Evolutionary conservation across 1,284 basidiomycete genomes (phyloP).

Genomic region (Naganishia cerealis): DNA sequence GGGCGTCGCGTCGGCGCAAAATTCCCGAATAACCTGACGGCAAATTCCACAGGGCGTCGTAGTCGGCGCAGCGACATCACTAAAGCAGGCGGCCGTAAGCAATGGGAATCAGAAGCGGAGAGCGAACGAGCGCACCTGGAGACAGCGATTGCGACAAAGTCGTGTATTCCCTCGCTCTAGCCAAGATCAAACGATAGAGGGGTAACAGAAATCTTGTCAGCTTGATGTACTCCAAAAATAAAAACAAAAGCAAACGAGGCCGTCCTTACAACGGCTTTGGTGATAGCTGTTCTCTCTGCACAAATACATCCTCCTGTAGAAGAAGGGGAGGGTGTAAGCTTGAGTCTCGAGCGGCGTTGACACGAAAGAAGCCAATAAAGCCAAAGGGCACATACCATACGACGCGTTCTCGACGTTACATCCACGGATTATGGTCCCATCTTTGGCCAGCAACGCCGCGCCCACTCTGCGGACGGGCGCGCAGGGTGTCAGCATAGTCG

Average conservation of each 20-base stretch:
- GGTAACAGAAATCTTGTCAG: constrained; percentile 19
- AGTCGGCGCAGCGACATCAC: constrained; percentile 63
- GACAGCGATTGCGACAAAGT: constrained; percentile 72
- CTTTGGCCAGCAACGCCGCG: constrained; percentile 69
- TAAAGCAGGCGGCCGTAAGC: constrained; percentile 40
- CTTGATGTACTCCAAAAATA: neutral
- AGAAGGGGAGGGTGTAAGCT: neutral
- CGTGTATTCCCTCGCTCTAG: constrained; percentile 72
- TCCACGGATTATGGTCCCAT: constrained; percentile 73
- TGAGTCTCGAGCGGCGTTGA: neutral
- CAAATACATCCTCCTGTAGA: constrained; percentile 63
- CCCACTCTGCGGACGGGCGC: constrained; percentile 61
- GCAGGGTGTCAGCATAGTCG: neutral
- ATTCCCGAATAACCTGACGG: constrained; percentile 86
- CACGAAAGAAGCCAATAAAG: neutral
- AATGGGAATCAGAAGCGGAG: constrained; percentile 11
- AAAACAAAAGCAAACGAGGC: neutral
- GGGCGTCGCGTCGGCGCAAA: constrained; percentile 70
- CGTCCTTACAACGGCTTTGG: constrained; percentile 73
- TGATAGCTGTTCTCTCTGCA: constrained; percentile 82
- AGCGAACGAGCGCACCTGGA: constrained; percentile 60
- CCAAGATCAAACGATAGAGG: neutral
- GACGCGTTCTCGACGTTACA: constrained; percentile 89
- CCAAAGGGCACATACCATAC: constrained; percentile 62
- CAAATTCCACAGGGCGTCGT: constrained; percentile 87